Evolutionary conservation across 352 stramenopile genomes (phyloP).

Genomic region (Pelagophyceae sp.): DNA sequence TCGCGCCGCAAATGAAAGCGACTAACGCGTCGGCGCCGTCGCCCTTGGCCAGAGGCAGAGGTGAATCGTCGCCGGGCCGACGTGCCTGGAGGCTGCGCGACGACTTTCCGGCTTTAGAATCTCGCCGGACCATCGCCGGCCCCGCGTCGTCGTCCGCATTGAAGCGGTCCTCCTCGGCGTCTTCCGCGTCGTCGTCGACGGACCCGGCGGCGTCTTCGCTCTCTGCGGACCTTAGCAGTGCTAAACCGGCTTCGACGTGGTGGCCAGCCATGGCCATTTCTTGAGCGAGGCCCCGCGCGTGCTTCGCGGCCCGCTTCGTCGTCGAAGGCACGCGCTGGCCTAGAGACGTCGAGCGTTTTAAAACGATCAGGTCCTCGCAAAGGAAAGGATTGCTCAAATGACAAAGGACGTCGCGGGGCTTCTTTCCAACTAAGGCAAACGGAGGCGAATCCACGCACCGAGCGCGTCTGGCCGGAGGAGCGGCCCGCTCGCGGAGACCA

Average conservation of each 20-base stretch:
- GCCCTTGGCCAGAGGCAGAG: neutral
- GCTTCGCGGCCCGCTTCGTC: neutral
- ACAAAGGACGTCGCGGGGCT: too few species aligned
- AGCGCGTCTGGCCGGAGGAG: too few species aligned
- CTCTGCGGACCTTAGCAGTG: neutral
- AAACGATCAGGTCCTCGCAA: too few species aligned
- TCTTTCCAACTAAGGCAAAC: too few species aligned
- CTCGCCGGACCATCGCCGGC: neutral
- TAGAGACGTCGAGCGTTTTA: neutral
- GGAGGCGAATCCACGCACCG: too few species aligned
- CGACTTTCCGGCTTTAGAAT: neutral
- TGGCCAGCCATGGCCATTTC: neutral
- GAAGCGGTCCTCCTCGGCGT: neutral
- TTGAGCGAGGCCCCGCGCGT: neutral
- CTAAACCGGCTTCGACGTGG: neutral
- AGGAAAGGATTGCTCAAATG: too few species aligned
- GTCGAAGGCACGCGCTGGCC: neutral
- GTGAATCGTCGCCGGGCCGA: neutral
- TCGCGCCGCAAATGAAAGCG: neutral
- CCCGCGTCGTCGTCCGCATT: neutral
- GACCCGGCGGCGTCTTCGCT: neutral
- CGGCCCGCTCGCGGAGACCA: neutral
- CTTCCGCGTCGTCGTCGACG: neutral
- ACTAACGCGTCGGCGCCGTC: neutral
- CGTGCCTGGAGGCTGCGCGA: too few species aligned